phyloP scores from a whole-genome alignment of 495 filamentous ascomycete genomes.

The Staphylotrichum longicolle region DNA sequence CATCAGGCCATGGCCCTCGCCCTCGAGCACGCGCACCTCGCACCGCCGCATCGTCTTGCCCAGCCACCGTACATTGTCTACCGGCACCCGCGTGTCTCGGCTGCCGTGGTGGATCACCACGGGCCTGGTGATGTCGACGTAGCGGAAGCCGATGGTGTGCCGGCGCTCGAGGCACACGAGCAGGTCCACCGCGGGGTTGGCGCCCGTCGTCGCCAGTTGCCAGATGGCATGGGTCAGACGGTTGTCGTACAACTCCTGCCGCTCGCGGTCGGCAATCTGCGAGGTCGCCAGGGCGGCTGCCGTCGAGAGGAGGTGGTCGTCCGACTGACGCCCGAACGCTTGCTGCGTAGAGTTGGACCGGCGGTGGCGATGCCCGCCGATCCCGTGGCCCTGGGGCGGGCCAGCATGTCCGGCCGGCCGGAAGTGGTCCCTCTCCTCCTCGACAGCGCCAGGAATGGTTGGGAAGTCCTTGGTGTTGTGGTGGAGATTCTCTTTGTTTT shows the following conservation, averaged over 20 bases:
- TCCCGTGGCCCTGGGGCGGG: constrained; percentile 25
- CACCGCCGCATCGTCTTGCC: constrained; percentile 89
- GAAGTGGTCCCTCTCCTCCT: constrained; percentile 41
- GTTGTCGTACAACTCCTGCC: constrained; percentile 77
- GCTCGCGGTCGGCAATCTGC: constrained; percentile 59
- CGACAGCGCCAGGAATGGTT: constrained; percentile 24
- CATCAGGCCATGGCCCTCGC: constrained; percentile 96
- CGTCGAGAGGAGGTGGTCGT: constrained; percentile 45
- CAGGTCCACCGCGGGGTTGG: constrained; percentile 91
- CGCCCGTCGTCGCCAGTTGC: constrained; percentile 87
- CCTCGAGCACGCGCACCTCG: constrained; percentile 86
- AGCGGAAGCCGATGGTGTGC: constrained; percentile 91
- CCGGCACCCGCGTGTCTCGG: constrained; percentile 85
- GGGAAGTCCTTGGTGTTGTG: constrained; percentile 25
- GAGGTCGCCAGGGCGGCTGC: constrained; percentile 40
- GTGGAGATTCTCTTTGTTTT: constrained; percentile 47
- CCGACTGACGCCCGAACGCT: constrained; percentile 25
- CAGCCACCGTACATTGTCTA: constrained; percentile 93
- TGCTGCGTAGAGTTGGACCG: constrained; percentile 32
- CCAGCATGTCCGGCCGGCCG: constrained; percentile 32
- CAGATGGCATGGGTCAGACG: constrained; percentile 89
- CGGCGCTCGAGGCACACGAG: constrained; percentile 89
- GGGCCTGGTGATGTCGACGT: constrained; percentile 87
- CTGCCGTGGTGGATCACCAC: constrained; percentile 94
- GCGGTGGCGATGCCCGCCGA: constrained; percentile 32